A percentile compares a stretch with the other conserved stretches of the same genome.
These are phyloP conservation scores for Talaromyces adpressus DNA, from an alignment of 495 filamentous ascomycete species.

Conservation along the genomic window DNA sequence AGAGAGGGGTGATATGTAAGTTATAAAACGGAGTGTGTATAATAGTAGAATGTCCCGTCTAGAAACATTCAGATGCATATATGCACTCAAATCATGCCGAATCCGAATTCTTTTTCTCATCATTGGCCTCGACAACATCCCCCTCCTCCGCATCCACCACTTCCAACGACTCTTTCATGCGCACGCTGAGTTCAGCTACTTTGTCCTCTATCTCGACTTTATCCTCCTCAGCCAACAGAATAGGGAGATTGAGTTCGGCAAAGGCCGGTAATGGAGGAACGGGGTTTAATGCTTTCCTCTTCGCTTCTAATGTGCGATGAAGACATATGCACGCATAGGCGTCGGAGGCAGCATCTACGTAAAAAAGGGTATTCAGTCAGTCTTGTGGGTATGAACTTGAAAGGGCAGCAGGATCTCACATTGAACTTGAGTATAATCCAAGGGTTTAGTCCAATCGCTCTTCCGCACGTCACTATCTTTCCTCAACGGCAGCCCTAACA, in stretches of 20 bases:
- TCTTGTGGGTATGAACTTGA: background rate
- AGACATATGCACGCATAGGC: constrained; percentile 74
- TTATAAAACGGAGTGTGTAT: background rate
- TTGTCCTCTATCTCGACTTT: constrained; percentile 16
- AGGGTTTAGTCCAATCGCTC: constrained; percentile 60
- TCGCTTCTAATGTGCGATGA: constrained; percentile 60
- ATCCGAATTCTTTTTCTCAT: background rate
- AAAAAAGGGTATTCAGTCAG: background rate
- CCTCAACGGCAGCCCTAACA: constrained; percentile 66
- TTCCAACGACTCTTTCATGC: background rate
- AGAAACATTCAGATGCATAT: background rate
- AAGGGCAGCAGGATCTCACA: constrained; percentile 40
- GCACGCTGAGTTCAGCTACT: background rate
- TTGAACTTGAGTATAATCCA: constrained; percentile 59
- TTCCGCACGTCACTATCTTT: constrained; percentile 63
- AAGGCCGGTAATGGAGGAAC: constrained; percentile 60
- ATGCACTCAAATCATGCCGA: background rate
- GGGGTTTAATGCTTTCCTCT: constrained; percentile 56
- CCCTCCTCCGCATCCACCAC: background rate
- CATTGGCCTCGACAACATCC: background rate
- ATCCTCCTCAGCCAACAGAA: constrained; percentile 40
- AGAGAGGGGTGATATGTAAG: background rate
- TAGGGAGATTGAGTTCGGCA: constrained; percentile 59
- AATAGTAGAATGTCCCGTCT: background rate
- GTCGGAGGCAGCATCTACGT: constrained; percentile 71